These are phyloP conservation scores for Aurifilum marmelostoma DNA, from an alignment of 2,329 filamentous ascomycete genomes.

Conservation along the genomic window DNA sequence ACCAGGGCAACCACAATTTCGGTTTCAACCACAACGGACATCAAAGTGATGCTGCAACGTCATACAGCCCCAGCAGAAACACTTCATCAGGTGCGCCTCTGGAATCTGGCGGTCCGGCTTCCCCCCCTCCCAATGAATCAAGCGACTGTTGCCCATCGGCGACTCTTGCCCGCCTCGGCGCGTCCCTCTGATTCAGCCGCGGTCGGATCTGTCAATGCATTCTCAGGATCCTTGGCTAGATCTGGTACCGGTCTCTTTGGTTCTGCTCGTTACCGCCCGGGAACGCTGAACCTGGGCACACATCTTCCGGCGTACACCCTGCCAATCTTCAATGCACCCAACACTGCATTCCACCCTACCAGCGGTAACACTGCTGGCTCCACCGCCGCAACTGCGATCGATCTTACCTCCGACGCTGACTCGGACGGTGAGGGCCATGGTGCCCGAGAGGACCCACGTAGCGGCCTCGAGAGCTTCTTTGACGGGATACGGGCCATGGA, in stretches of 20 bases:
- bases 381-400: conserved; percentile 42
- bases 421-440: conserved; percentile 42
- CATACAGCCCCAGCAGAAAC: not conserved
- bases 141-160: conserved; percentile 29
- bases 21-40: not conserved
- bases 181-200: conserved; percentile 1
- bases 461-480: conserved; percentile 40
- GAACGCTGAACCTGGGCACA: conserved; percentile 29
- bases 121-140: not conserved
- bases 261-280: conserved; percentile 27
- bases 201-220: conserved; percentile 4
- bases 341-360: conserved; percentile 13
- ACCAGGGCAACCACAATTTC: not conserved
- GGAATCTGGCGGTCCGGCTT: not conserved
- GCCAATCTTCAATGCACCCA: conserved; percentile 1
- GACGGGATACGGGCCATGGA: too few relatives aligned
- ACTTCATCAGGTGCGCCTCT: not conserved
- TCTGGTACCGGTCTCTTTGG: not conserved
- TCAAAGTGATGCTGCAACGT: not conserved
- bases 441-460: conserved; percentile 42
- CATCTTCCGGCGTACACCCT: conserved; percentile 27
- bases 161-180: conserved; percentile 6
- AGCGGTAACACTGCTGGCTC: conserved; percentile 6
- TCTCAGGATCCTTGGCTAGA: conserved; percentile 7
- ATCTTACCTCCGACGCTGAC: conserved; percentile 44